Base-by-base conservation (phyloP, 495 filamentous ascomycete species). In the Aspergillus sclerotiicarbonarius region DNA sequence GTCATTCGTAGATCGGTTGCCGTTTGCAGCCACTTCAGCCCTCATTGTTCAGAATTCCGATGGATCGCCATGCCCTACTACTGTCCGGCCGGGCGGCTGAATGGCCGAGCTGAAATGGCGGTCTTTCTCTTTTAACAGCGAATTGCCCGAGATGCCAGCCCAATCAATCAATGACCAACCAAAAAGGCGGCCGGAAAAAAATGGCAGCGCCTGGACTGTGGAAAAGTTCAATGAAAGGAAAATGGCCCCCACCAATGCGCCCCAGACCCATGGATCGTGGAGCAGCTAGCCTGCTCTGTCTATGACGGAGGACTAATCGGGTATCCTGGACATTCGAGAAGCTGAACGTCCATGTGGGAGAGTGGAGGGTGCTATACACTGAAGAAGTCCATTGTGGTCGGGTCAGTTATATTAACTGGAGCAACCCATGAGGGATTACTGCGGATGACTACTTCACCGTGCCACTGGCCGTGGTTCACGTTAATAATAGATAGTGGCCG, bases 201-300 rank as follows among this genome's bases (percentile, higher is more conserved):
- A 32, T 21, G 21, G 29, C 15, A 30, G 13, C 47, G 47, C 25
- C 47, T 32, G 47, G 47, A 32, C 47, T 50, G 47, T 56, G 43
- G 53, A 54, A 58, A 54, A 45, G 31, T 31, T 45, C 29, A 53
- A 51, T 25, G 32, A 54, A 56, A 55, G 32, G 33, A 29, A 52
- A 51, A 43, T 56, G 29, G 50, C 21, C 63, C 65, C 68, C 68
- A 68, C 68, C 54, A 33, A 58, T 56, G 58, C 57, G 64, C 62
- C 60, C 62, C 69, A 54, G 62, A 65, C 64, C 66, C 66, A 61
- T 71, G 64, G 64, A 65, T 60, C 59, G 49, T 57, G 59, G 57
- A 62, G 53, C 52, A 43, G 48, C 46, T 58, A 37, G 19, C 37
- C 37, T 60, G 35, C 44, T 60, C 44, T 51, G 50, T 54, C 32